Conservation (phyloP, 768 basidiomycete species). For the Tylopilus subfusipes region DNA sequence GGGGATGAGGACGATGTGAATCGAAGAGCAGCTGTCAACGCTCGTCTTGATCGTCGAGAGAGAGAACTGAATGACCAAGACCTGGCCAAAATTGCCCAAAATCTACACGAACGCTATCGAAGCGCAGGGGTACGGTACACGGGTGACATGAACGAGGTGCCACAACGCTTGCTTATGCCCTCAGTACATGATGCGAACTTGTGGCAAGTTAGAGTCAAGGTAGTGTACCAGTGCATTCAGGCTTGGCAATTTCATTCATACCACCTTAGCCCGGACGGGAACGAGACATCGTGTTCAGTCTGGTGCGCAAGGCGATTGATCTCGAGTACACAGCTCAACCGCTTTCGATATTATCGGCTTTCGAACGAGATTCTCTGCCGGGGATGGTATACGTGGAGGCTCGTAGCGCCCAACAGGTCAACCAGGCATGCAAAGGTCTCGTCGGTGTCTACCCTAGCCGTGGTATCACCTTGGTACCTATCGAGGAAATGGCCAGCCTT, state of each 20-base stretch:
- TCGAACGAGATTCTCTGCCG: constrained; percentile 91
- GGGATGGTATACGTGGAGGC: constrained; percentile 98
- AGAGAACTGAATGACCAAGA: constrained; percentile 74
- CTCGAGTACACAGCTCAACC: constrained; percentile 75
- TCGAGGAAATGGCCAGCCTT: constrained; percentile 96
- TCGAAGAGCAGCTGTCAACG: constrained; percentile 56
- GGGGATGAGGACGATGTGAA: constrained; percentile 60
- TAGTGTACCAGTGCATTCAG: constrained; percentile 30
- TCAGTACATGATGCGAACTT: constrained; percentile 92
- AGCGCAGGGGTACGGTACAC: constrained; percentile 72
- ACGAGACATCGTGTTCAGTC: constrained; percentile 87
- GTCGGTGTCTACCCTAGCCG: constrained; percentile 88
- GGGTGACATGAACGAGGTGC: constrained; percentile 90
- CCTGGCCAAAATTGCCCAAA: constrained; percentile 79
- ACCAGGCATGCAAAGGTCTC: constrained; percentile 80
- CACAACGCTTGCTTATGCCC: constrained; percentile 93
- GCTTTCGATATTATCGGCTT: constrained; percentile 86
- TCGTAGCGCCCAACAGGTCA: constrained; percentile 80
- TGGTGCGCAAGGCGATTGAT: constrained; percentile 91
- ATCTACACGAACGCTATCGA: constrained; percentile 73
- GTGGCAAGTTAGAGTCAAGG: constrained; percentile 95
- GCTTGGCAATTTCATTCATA: background rate
- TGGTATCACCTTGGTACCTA: constrained; percentile 82
- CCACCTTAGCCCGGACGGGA: constrained; percentile 76
- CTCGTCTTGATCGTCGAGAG: constrained; percentile 66